Percentiles rank a stretch among this genome's conserved stretches.
These are phyloP conservation scores for Blakeslea trispora DNA, from an alignment of 371 early-diverging fungal genomes.

Conservation along the genomic window DNA sequence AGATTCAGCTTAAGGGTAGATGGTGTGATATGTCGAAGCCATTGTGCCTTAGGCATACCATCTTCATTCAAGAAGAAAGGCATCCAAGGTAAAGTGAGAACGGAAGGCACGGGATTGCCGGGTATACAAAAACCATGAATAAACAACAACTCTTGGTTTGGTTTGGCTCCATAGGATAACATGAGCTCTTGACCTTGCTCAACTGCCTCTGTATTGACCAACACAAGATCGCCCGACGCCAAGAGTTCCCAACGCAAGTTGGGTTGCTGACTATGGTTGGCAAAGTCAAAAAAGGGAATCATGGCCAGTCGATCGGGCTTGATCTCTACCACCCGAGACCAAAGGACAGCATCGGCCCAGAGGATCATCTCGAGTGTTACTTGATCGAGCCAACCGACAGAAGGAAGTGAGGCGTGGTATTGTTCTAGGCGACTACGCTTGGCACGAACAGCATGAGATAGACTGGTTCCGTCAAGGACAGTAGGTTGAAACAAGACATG, in stretches of 20 bases:
- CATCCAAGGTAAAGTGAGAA: conserved; percentile 16
- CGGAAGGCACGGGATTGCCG: conserved; percentile 33
- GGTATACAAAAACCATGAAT: conserved; percentile 55
- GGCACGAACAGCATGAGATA: conserved; percentile 39
- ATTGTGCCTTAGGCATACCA: conserved; percentile 18
- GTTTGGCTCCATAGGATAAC: conserved; percentile 61
- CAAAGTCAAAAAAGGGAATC: conserved; percentile 63
- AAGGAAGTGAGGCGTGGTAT: conserved; percentile 20
- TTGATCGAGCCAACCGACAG: conserved; percentile 27
- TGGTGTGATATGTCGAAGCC: conserved; percentile 18
- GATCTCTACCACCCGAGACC: conserved; percentile 54
- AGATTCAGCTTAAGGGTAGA: background rate
- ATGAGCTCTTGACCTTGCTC: conserved; percentile 29
- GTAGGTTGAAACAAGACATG: conserved; percentile 24
- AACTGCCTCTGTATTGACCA: conserved; percentile 6
- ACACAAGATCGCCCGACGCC: conserved; percentile 13
- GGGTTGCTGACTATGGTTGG: conserved; percentile 47
- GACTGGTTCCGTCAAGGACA: conserved; percentile 39
- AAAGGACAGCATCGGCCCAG: conserved; percentile 56
- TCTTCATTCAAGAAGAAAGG: conserved; percentile 22
- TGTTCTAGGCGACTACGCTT: conserved; percentile 31
- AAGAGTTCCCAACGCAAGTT: conserved; percentile 56
- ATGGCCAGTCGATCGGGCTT: conserved; percentile 26
- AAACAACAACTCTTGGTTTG: conserved; percentile 68
- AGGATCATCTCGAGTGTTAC: conserved; percentile 43